These are phyloP conservation scores for Funneliformis caledonium DNA, from an alignment of 371 early-diverging fungal genomes.

Conservation along the genomic window DNA sequence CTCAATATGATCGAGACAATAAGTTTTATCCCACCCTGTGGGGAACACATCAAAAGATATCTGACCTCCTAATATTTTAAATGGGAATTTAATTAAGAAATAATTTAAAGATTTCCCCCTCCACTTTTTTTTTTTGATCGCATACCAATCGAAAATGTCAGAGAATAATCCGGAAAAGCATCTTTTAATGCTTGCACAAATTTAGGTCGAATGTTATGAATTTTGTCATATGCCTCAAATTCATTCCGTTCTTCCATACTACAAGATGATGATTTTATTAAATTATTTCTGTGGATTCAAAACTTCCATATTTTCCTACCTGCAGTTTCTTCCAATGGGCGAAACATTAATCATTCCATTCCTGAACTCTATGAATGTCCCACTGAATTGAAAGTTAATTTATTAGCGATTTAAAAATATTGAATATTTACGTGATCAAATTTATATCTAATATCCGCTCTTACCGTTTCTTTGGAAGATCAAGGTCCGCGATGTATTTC, in stretches of 20 bases:
- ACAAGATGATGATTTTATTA: neutral
- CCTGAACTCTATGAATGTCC: slow-evolving; percentile 99
- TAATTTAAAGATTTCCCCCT: neutral
- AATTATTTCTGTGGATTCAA: too few species aligned
- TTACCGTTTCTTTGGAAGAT: slow-evolving; percentile 95
- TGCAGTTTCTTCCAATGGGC: slow-evolving; percentile 99
- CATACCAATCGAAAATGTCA: slow-evolving; percentile 96
- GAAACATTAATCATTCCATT: slow-evolving; percentile 99
- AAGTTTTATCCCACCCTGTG: slow-evolving; percentile 99
- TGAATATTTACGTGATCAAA: neutral
- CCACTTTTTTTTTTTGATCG: neutral
- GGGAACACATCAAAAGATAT: slow-evolving; percentile 99
- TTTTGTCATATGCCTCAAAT: slow-evolving; percentile 92
- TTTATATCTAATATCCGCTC: slow-evolving; percentile 16
- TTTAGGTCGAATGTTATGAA: slow-evolving; percentile 76
- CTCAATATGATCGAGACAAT: slow-evolving; percentile 94
- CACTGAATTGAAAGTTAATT: slow-evolving; percentile 59
- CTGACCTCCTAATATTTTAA: slow-evolving; percentile 74
- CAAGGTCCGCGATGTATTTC: slow-evolving; percentile 93
- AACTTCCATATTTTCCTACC: slow-evolving; percentile 46
- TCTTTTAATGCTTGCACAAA: slow-evolving; percentile 87
- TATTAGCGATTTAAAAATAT: slow-evolving; percentile 23
- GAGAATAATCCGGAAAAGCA: slow-evolving; percentile 86
- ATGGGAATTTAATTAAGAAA: neutral
- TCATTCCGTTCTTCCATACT: slow-evolving; percentile 87